A percentile compares a stretch with the other conserved stretches of the same genome.
Conservation (phyloP, 768 basidiomycete genomes). For the Russula virescens region DNA sequence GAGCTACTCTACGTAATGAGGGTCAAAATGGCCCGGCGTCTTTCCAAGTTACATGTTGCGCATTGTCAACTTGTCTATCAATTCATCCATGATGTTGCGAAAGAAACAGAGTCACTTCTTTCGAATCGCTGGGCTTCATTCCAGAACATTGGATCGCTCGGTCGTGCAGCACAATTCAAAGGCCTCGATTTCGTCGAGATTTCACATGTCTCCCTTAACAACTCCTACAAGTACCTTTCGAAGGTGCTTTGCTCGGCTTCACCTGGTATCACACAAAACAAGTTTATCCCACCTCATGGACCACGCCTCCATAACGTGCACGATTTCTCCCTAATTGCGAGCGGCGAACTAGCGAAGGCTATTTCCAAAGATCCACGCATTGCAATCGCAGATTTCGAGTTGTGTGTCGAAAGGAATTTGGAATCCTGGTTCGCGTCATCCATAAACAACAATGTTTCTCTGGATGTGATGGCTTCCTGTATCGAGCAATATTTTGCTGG, state of each 20-base stretch:
- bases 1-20: not conserved
- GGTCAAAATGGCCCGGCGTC: not conserved
- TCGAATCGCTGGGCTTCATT: not conserved
- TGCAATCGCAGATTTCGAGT: conserved; percentile 3
- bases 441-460: not conserved
- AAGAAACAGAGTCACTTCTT: not conserved
- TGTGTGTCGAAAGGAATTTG: not conserved
- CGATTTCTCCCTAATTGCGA: not conserved
- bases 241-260: not conserved
- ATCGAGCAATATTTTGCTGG: not conserved
- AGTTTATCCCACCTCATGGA: not conserved
- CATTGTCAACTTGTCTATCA: not conserved
- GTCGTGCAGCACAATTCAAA: not conserved
- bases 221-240: not conserved
- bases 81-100: not conserved
- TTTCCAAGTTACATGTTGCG: not conserved
- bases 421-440: not conserved
- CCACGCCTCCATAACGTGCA: not conserved
- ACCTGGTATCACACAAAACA: not conserved
- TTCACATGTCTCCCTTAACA: not conserved
- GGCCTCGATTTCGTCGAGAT: not conserved
- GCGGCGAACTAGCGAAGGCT: not conserved
- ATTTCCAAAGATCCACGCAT: not conserved
- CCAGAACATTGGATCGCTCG: not conserved
- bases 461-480: not conserved